Evolutionary conservation across 1,139 yeast genomes (phyloP).

Genomic region (Lodderomyces elongisporus): DNA sequence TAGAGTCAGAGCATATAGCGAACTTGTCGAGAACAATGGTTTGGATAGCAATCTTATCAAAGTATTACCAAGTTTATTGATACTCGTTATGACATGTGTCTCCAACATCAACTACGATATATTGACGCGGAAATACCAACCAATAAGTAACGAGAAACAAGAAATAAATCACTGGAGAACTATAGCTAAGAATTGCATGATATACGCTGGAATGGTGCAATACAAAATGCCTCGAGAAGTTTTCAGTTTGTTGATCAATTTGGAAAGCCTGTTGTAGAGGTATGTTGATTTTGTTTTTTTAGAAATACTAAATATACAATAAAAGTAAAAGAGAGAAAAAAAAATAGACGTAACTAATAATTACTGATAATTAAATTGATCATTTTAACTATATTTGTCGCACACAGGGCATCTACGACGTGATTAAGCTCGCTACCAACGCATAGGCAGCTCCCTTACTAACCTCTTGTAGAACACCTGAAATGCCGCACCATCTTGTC

Average conservation of each 20-base stretch:
- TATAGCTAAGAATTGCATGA: conserved; percentile 82
- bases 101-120: conserved; percentile 54
- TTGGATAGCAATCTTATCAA: conserved; percentile 70
- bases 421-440: too few species aligned
- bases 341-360: conserved; percentile 4
- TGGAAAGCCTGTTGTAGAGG: conserved; percentile 50
- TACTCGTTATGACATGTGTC: conserved; percentile 78
- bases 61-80: conserved; percentile 73
- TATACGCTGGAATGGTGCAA: conserved; percentile 93
- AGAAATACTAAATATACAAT: conserved; percentile 2
- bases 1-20: conserved; percentile 36
- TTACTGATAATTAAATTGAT: too few species aligned
- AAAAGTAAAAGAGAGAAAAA: conserved; percentile 2
- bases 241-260: conserved; percentile 64
- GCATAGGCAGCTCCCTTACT: too few species aligned
- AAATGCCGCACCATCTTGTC: too few species aligned
- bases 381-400: too few species aligned
- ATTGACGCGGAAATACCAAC: conserved; percentile 43
- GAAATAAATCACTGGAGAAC: conserved; percentile 50
- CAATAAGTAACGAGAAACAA: conserved; percentile 49
- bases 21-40: conserved; percentile 39
- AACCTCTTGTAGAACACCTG: too few species aligned
- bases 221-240: conserved; percentile 93
- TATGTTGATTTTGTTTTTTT: conserved; percentile 1
- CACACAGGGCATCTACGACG: too few species aligned